phyloP scores from a whole-genome alignment of 345 rosid genomes.

The Adansonia digitata region DNA sequence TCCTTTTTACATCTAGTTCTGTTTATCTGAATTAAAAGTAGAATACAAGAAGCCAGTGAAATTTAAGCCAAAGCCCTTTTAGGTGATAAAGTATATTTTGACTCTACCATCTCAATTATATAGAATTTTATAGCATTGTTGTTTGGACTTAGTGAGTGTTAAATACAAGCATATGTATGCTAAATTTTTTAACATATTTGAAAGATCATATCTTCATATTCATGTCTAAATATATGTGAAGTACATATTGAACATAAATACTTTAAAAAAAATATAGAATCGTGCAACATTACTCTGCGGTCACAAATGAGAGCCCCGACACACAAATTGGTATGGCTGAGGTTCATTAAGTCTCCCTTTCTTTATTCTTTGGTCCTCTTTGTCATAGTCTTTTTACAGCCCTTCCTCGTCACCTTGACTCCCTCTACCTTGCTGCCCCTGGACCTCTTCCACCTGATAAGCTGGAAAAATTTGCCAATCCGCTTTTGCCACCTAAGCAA shows the following conservation, averaged over 20 bases:
- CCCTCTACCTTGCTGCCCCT: slow-evolving; percentile 64
- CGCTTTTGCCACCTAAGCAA: slow-evolving; percentile 88
- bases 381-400: slow-evolving; percentile 81
- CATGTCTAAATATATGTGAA: no score
- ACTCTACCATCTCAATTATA: slow-evolving; percentile 32
- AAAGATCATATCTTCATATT: no score
- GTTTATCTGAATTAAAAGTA: slow-evolving; percentile 16
- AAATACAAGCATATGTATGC: no score
- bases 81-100: slow-evolving; percentile 34
- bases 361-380: slow-evolving; percentile 56
- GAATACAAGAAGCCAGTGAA: slow-evolving; percentile 24
- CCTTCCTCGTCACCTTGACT: slow-evolving; percentile 59
- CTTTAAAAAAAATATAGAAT: no score
- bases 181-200: no score
- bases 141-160: no score
- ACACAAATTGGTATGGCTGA: slow-evolving; percentile 21
- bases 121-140: slow-evolving; percentile 31
- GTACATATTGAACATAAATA: no score
- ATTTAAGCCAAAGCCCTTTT: slow-evolving; percentile 23
- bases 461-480: slow-evolving; percentile 77
- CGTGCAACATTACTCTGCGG: no score
- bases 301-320: no score
- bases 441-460: slow-evolving; percentile 69
- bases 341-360: no score
- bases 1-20: slow-evolving; percentile 18